Evolutionary conservation across 2,329 filamentous ascomycete species (phyloP).

Genomic region (Hymenoscyphus fructigenus): DNA sequence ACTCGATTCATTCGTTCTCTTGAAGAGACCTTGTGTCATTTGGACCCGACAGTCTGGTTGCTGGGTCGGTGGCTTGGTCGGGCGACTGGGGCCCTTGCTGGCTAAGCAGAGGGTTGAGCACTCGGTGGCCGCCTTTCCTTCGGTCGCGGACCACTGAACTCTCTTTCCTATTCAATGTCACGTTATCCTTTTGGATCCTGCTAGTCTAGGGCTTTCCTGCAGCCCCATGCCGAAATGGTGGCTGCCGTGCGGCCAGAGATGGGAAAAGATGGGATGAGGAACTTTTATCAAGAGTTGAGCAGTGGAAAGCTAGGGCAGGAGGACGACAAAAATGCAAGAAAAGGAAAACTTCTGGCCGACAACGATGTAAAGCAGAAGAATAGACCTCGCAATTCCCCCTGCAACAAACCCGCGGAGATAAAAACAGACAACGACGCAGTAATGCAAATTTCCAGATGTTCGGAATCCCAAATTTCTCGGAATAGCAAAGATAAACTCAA

Average conservation of each 20-base stretch:
- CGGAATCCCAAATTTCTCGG: neutral
- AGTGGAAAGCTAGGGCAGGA: too few species aligned
- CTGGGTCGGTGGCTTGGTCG: constrained; percentile 3
- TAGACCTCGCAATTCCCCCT: too few species aligned
- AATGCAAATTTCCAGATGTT: neutral
- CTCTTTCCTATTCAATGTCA: neutral
- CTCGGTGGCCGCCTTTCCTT: neutral
- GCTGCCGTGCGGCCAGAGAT: neutral
- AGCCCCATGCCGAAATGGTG: constrained; percentile 1
- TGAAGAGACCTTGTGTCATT: neutral
- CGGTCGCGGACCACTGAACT: neutral
- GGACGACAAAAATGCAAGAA: too few species aligned
- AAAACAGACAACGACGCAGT: neutral
- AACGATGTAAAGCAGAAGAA: neutral
- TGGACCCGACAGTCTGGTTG: constrained; percentile 4
- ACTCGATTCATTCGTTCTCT: constrained; percentile 6
- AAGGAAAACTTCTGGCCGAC: neutral
- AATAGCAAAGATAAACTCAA: neutral
- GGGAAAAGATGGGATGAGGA: neutral
- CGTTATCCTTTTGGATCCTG: neutral
- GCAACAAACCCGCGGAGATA: neutral
- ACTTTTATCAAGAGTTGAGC: neutral
- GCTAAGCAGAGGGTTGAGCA: neutral
- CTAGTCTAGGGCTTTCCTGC: neutral
- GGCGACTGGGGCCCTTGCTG: neutral